Conservation (phyloP, 2,329 filamentous ascomycete genomes). For the Alternaria viburni region DNA sequence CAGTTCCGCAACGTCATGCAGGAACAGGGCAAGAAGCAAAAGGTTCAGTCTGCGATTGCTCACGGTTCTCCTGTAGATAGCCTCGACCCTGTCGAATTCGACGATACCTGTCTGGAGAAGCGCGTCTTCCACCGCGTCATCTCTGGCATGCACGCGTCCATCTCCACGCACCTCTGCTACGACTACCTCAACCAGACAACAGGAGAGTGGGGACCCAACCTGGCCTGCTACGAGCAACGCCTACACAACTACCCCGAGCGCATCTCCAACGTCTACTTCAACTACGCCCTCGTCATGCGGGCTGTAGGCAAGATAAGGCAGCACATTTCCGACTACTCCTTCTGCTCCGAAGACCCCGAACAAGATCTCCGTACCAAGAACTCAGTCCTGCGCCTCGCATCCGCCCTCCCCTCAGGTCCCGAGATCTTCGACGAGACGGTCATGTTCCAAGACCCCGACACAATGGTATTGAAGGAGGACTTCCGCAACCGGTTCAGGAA, state of each 20-base stretch:
- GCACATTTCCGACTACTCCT: constrained; percentile 82
- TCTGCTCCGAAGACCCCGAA: constrained; percentile 82
- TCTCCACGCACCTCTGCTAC: constrained; percentile 94
- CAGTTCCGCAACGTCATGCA: constrained; percentile 67
- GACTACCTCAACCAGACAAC: constrained; percentile 95
- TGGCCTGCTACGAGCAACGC: constrained; percentile 86
- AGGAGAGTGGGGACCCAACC: constrained; percentile 88
- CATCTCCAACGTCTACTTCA: constrained; percentile 98
- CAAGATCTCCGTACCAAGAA: constrained; percentile 81
- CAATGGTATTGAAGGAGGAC: constrained; percentile 88
- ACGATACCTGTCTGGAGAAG: constrained; percentile 96
- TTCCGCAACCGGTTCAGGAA: constrained; percentile 98
- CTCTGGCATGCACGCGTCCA: constrained; percentile 97
- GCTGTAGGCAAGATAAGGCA: constrained; percentile 89
- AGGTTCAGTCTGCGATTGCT: constrained; percentile 63
- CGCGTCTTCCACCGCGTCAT: constrained; percentile 97
- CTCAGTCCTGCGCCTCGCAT: constrained; percentile 79
- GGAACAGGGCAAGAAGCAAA: constrained; percentile 65
- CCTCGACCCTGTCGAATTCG: constrained; percentile 72
- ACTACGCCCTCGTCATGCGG: constrained; percentile 93
- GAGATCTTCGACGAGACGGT: constrained; percentile 92
- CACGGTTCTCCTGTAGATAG: constrained; percentile 63
- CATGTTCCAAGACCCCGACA: constrained; percentile 81
- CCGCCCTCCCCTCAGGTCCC: constrained; percentile 68
- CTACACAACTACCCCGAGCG: constrained; percentile 86